phyloP scores from a whole-genome alignment of 805 yeast genomes.

The Kodamaea laetipori region DNA sequence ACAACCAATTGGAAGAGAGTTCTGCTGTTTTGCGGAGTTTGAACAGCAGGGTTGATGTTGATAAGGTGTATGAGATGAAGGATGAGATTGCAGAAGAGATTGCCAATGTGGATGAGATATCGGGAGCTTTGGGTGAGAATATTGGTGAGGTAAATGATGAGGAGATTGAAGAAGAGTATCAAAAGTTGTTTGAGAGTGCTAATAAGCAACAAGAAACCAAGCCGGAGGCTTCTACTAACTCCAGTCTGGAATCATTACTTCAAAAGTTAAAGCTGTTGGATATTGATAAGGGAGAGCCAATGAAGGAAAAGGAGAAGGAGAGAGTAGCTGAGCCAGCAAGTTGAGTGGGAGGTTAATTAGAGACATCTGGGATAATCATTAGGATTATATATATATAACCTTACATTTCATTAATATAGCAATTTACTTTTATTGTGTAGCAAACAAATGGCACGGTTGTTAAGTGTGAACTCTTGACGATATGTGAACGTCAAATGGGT shows the following conservation, averaged over 20 bases:
- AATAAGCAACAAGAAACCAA: constrained; percentile 4
- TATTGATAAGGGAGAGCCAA: not conserved
- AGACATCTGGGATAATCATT: too few relatives aligned
- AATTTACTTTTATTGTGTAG: too few relatives aligned
- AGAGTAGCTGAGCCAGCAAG: not conserved
- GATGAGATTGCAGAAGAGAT: constrained; percentile 35
- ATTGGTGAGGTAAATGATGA: constrained; percentile 24
- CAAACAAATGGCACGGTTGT: too few relatives aligned
- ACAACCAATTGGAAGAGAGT: constrained; percentile 29
- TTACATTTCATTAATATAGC: too few relatives aligned
- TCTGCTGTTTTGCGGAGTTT: constrained; percentile 27
- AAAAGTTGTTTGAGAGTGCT: constrained; percentile 22
- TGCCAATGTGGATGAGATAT: constrained; percentile 28
- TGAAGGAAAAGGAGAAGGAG: constrained; percentile 5
- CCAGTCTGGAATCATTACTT: constrained; percentile 3
- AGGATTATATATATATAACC: too few relatives aligned
- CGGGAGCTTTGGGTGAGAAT: constrained; percentile 23
- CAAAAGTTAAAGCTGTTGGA: not conserved
- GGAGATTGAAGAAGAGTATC: constrained; percentile 35
- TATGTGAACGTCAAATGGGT: too few relatives aligned
- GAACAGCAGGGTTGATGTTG: constrained; percentile 30
- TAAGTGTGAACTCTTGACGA: too few relatives aligned
- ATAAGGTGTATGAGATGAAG: constrained; percentile 30
- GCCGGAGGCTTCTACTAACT: not conserved
- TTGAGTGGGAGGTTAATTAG: not conserved